Evolutionary conservation across 805 yeast species (phyloP), one percentile per base, ranked within the genome.

Genomic region (Candida railenensis): DNA sequence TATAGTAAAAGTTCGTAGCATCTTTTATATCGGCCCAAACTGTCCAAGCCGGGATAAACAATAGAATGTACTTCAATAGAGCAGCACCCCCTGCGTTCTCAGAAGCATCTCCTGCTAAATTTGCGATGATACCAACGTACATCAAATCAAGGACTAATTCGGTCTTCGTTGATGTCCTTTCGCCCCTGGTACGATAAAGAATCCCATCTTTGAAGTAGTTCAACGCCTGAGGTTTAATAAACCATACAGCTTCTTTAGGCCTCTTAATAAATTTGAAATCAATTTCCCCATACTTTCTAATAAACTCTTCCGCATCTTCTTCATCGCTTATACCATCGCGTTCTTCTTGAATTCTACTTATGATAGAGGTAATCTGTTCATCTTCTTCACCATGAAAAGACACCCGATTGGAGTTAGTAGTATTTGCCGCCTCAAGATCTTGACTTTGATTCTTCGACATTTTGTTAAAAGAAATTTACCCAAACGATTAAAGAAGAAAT

Each of bases 1-100:
- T 79, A 57, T 76, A 83, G 61, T 80, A 82, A 55, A 79, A 81
- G 61, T 83, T 81, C 73, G 81, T 79, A 53, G 81, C 72, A 47
- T 81, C 86, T 54, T 80, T 78, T 46, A 82, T 65, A 53, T 82
- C 87, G n/a, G 73, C 59, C 87, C 88, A 83, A 19, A 82, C 77
- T 18, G 73, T 74, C 79, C 81, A 83, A 14, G 81, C 74, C 0
- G 85, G 86, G 16, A 77, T 43, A 47, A 81, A 82, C 1, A 81
- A 57, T 36, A 82, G 53, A 4, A 79, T 45, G 54, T 81, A 82
- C 50, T 70, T 70, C 34, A 75, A 60, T 21, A 82, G 59, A 0
- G 80, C 59, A 3, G 55, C 56, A 36, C 83, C 83, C 18, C 71
- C 60, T 28, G 82, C 81, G 15, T 74, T 58, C 46, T 74, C 78